Evolutionary conservation across 2,329 filamentous ascomycete species (phyloP).

Genomic region (Lecanicillium sp.): DNA sequence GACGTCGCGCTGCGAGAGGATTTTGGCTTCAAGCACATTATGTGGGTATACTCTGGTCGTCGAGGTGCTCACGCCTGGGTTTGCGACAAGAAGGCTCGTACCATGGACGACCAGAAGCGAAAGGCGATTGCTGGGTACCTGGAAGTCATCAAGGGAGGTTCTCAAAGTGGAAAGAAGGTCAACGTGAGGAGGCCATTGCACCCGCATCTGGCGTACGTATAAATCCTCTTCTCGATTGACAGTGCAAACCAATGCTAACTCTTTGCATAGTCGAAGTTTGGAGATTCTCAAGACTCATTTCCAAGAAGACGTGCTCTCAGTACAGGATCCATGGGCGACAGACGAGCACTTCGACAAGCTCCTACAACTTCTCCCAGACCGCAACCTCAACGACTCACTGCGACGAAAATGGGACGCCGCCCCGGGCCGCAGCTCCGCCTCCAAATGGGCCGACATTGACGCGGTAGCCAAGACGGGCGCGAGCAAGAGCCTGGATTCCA

Average conservation of each 20-base stretch:
- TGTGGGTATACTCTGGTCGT: constrained; percentile 98
- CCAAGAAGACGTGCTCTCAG: constrained; percentile 68
- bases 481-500: constrained; percentile 63
- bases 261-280: constrained; percentile 59
- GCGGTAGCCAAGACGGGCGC: constrained; percentile 69
- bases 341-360: constrained; percentile 67
- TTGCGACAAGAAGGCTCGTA: constrained; percentile 79
- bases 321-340: constrained; percentile 78
- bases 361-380: constrained; percentile 78
- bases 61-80: constrained; percentile 98
- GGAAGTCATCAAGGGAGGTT: constrained; percentile 80
- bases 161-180: constrained; percentile 79
- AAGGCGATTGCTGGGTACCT: constrained; percentile 83
- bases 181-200: constrained; percentile 81
- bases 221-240: too few relatives aligned
- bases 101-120: constrained; percentile 78
- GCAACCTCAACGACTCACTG: constrained; percentile 66
- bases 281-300: constrained; percentile 81
- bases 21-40: constrained; percentile 92
- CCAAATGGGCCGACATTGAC: constrained; percentile 95
- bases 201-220: constrained; percentile 67
- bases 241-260: constrained; percentile 11
- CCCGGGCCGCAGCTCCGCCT: constrained; percentile 65
- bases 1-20: constrained; percentile 83
- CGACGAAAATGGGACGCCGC: constrained; percentile 86